Evolutionary conservation across 139 green algal species (phyloP), one percentile per base, ranked within the genome.

Genomic region (Chlorella sp.): DNA sequence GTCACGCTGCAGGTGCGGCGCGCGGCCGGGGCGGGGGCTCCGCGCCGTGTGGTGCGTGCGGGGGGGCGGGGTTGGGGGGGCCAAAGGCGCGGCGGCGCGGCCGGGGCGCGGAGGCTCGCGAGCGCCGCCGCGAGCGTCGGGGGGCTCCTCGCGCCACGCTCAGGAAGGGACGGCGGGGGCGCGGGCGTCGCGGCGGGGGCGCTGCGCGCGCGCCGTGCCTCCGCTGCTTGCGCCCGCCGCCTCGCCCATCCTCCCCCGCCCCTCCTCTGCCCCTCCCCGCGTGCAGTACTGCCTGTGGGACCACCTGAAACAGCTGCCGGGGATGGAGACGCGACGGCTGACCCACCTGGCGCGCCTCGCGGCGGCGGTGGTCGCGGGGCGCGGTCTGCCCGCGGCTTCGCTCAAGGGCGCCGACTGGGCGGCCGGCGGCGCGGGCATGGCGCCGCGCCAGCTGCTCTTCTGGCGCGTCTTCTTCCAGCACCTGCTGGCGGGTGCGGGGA

Each of bases 281-380:
- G 42, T 82, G 68, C 82, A 89, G 87, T 97, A 88, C 79, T 90
- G 84, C 80, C 41, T 97, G 40, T 97, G 92, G 92, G 93, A 97
- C 83, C 84, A 91, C 33, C 81, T 92, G 73, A 90, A 90, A 65
- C 79, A 87, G 70, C 41, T 89, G 51, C 64, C 41, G 29, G 72
- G n/a, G 31, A 65, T 84, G 72, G 73, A 88, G 36, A 66, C 79
- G 43, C 73, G 84, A 12, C 79, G 80, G 23, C 67, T 90, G 40
- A 77, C 72, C 23, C 85, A 92, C 78, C 71, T 94, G 55, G 81
- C 82, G 1, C 81, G 81, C 11, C 74, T 93, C 11, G 72, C 79
- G 35, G 83, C 64, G 19, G 61, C 67, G 19, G 61, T 89, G 21
- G 62, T 87, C 8, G 59, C 46, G 4, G 59, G 36, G 31, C 25